Evolutionary conservation across 1,284 basidiomycete genomes (phyloP).

Genomic region (Ustilago bromivora): DNA sequence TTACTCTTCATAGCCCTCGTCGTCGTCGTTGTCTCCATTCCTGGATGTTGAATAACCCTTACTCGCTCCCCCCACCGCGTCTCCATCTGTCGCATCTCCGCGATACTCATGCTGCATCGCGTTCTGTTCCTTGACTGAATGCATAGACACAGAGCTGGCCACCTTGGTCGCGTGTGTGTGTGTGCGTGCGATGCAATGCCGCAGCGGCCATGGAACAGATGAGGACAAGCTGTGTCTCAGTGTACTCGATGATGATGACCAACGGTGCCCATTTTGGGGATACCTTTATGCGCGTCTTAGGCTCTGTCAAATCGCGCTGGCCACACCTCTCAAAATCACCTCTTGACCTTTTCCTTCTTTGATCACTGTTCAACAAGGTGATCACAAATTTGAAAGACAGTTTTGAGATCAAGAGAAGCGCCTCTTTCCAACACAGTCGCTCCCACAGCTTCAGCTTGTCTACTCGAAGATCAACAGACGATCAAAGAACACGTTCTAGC

Average conservation of each 20-base stretch:
- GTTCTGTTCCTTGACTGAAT: not conserved
- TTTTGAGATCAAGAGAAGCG: not conserved
- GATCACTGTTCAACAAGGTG: not conserved
- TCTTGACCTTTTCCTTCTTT: not conserved
- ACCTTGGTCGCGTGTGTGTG: not conserved
- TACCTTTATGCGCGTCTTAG: conserved; percentile 12
- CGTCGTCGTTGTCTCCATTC: conserved; percentile 6
- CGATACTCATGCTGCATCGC: not conserved
- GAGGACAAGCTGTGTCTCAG: not conserved
- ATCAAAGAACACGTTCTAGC: conserved; percentile 31
- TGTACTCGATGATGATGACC: conserved; percentile 6
- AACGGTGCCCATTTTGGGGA: conserved; percentile 9
- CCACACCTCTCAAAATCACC: not conserved
- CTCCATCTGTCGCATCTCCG: not conserved
- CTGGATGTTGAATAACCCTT: conserved; percentile 12
- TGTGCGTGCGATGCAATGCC: not conserved
- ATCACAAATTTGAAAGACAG: not conserved
- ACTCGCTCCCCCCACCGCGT: not conserved
- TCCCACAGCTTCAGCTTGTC: not conserved
- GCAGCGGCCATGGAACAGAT: not conserved
- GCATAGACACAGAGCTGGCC: not conserved
- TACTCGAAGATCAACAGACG: not conserved
- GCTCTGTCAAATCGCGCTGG: conserved; percentile 32
- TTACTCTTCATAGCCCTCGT: not conserved
- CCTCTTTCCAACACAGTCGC: not conserved